Conservation (phyloP, 2,329 filamentous ascomycete species). For the Fusarium sp. region DNA sequence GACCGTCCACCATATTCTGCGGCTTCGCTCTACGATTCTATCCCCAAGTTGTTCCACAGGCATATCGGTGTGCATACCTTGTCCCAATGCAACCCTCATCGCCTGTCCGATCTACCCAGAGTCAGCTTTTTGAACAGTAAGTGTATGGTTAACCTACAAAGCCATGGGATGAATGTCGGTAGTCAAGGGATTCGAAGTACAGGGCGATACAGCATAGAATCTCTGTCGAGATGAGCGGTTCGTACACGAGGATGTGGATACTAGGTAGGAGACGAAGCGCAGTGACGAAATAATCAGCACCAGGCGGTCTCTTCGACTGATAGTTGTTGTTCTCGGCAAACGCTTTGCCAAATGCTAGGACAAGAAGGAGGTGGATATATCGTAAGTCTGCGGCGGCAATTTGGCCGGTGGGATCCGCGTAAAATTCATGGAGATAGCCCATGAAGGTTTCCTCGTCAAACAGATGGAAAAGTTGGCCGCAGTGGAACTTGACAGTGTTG, state of each 20-base stretch:
- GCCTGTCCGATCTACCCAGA: conserved; percentile 62
- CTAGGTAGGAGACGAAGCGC: conserved; percentile 61
- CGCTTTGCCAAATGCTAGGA: conserved; percentile 68
- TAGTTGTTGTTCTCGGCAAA: conserved; percentile 58
- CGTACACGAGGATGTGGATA: conserved; percentile 55
- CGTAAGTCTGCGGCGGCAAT: conserved; percentile 54
- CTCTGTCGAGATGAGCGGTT: conserved; percentile 63
- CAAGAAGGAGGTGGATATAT: conserved; percentile 66
- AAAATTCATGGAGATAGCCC: conserved; percentile 50
- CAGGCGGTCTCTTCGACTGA: conserved; percentile 57
- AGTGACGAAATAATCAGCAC: conserved; percentile 61
- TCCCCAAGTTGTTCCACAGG: conserved; percentile 58
- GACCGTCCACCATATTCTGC: conserved; percentile 67
- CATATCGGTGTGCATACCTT: conserved; percentile 68
- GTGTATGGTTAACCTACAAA: conserved; percentile 52
- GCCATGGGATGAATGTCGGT: conserved; percentile 60
- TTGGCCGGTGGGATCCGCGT: conserved; percentile 40
- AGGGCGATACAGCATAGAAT: conserved; percentile 65
- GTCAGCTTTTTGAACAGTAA: conserved; percentile 9
- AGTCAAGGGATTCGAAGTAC: conserved; percentile 66
- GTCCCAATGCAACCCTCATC: conserved; percentile 61
- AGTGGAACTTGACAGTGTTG: conserved; percentile 69
- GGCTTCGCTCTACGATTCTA: conserved; percentile 59
- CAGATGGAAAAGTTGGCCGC: conserved; percentile 66
- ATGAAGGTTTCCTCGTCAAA: conserved; percentile 68